Base-by-base conservation (phyloP, 257 asterid species). In the Solanum lycopersicoides region DNA sequence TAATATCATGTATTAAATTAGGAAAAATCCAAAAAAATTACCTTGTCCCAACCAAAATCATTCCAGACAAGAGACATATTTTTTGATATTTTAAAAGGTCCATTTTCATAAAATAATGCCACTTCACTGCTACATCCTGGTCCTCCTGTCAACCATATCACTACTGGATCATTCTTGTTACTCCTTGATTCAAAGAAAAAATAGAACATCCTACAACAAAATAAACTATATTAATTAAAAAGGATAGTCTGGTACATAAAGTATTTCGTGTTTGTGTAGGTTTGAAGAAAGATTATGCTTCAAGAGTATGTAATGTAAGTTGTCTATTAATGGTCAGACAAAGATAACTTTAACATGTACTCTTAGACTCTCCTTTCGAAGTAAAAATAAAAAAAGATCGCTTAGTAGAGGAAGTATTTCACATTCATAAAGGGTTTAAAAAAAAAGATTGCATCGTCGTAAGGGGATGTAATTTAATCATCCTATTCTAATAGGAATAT, bases 11-110 rank as follows among this genome's bases (percentile, higher is more conserved):
- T 63, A 65, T 65, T 65, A n/a, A n/a, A 12, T n/a, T 65, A 65
- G 34, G 72, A 12, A 65, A 65, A 65, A 65, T 65, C 72, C 72
- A n/a, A 65, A 65, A 65, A 65, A n/a, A 0, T 65, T 65, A 65
- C 98, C 96, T 94, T 91, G 89, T 94, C 99, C 99, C 98, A 95
- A 4, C 98, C 98, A 42, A 89, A 95, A 50, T 95, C 93, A 86
- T 95, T 96, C 96, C 94, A 94, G 35, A 56, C 89, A 63, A 96
- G 95, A 47, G 99, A 92, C 83, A 88, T 30, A 89, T 92, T 88
- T 30, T 72, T 45, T 59, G 93, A 50, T n/a, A 96, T 73, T 30
- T 92, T 90, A 86, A 92, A 96, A 82, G 99, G 98, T 65, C 98
- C 98, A 83, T 96, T 96, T 89, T 94, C 98, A 56, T 89, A 94